Base-by-base conservation (phyloP, 148 eudicot species). In the Dianthus caryophyllus region DNA sequence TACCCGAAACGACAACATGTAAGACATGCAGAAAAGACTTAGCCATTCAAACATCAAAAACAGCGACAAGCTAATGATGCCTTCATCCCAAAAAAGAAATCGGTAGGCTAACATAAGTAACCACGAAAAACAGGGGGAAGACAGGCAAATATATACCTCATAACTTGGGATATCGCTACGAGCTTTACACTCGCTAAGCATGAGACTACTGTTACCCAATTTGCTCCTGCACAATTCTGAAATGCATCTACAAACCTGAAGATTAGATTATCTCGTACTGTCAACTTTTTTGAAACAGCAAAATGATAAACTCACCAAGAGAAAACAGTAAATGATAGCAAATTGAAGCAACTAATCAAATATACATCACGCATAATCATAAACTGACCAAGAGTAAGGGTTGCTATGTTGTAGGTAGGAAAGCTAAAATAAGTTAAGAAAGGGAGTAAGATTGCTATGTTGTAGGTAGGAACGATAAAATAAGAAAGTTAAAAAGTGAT, bases 181-280 rank as follows among this genome's bases (percentile, higher is more conserved):
- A 80, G 97, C 82, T 80, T 81, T 86, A 69, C 85, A 94, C 67
- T 94, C 98, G 43, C 75, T 75, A 67, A 84, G 83, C 90, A 90
- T 86, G 48, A 78, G 54, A 77, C 70, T 75, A 78, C 72, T 73
- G 64, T 72, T 86, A 66, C 82, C 71, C 70, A 81, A 71, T 77
- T 86, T 86, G 50, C 76, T 82, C 76, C 86, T 79, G 82, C 90
- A 94, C 73, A 94, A 73, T 78, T 94, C 99, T 50, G 99, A 83
- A 73, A 94, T 88, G 87, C 99, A 94, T 83, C 93, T 88, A 86
- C 99, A 94, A 71, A 94, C 95, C 99, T 94, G 77, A 61, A 70
- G 65, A 64, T 61, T 50, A 25, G 53, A 27, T 38, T 29, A 61
- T 66, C 52, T 16, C 52, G 13, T 43, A 41, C 8, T 11, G 14